Base-by-base conservation (phyloP, 176 grass and related monocot species). In the Lolium perenne region DNA sequence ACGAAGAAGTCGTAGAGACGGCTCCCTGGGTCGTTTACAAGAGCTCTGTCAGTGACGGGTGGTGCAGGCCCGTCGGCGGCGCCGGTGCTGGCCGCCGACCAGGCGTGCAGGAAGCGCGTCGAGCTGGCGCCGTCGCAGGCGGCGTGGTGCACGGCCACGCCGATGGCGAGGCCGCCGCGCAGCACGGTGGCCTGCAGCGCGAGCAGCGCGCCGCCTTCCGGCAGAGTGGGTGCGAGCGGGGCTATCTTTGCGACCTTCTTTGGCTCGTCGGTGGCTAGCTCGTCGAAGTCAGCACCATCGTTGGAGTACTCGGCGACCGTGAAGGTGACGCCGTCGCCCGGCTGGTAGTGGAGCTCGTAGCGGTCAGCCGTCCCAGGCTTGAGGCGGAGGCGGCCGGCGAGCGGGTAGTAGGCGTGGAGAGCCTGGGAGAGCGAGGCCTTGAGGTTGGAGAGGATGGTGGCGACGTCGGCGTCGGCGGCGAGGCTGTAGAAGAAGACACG, bases 1-100 rank as follows among this genome's bases (percentile, higher is more conserved):
- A 7, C 2, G 8, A 61, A 49, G 29, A 71, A 0, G 53, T 85
- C n/a, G 75, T 89, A 89, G 13, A 92, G 53, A 56, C 51, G 71
- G 38, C 65, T 7, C 32, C 6, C 32, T 18, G 65, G 65, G 16
- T 68, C 65, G 2, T 68, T 6, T 38, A 68, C 7, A 1, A 68
- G 32, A 2, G 32, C 38, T 38, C 65, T 18, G 15, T 68, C 32
- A 32, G 38, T 68, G 29, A 68, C 32, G 8, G 65, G 65, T 2
- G 0, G 32, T 38, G 65, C 2, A 9, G 65, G 65, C 15, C 5
- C 15, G 15, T 38, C 15, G 7, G 16, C 15, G 7, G 16, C 32
- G 65, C 65, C 15, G 32, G 65, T 38, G 65, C 32, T 38, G 65
- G 65, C 65, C 32, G 65, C 65, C 3, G 65, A 29, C 65, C 32